These are phyloP conservation scores for Psidium friedrichsthalianum DNA, from an alignment of 345 rosid genomes.

Conservation along the genomic window DNA sequence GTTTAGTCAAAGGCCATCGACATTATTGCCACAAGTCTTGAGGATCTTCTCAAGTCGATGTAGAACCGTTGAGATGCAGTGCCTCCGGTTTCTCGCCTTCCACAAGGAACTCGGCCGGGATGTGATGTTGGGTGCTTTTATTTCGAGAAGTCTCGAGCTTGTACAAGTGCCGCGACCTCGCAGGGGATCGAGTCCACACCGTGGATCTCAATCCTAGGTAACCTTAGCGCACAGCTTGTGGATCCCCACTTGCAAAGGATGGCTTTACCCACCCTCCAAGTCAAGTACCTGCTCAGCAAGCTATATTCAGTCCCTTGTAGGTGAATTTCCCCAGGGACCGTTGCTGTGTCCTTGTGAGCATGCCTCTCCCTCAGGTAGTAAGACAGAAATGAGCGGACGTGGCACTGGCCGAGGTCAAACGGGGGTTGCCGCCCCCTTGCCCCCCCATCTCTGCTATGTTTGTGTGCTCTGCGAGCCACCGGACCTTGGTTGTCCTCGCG, in stretches of 20 bases:
- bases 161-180: background rate
- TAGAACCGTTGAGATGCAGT: background rate
- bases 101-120: background rate
- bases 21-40: background rate
- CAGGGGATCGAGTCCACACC: background rate
- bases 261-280: conserved; percentile 15
- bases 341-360: background rate
- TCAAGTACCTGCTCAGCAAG: conserved; percentile 3
- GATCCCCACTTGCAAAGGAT: background rate
- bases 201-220: conserved; percentile 22
- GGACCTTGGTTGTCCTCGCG: background rate
- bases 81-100: background rate
- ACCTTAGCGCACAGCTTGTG: conserved; percentile 7
- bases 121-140: conserved; percentile 3
- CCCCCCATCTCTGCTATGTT: background rate
- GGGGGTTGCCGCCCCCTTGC: background rate
- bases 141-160: conserved; percentile 8
- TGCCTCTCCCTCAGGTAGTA: background rate
- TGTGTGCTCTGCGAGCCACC: background rate
- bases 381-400: background rate
- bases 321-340: background rate
- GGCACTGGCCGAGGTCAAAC: background rate
- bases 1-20: background rate
- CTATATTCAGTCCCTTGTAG: background rate
- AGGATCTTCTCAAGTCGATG: background rate